Percentiles rank a stretch among this genome's conserved stretches.
Evolutionary conservation across 2,329 filamentous ascomycete species (phyloP).

Genomic region (Hyphodiscus sp.): DNA sequence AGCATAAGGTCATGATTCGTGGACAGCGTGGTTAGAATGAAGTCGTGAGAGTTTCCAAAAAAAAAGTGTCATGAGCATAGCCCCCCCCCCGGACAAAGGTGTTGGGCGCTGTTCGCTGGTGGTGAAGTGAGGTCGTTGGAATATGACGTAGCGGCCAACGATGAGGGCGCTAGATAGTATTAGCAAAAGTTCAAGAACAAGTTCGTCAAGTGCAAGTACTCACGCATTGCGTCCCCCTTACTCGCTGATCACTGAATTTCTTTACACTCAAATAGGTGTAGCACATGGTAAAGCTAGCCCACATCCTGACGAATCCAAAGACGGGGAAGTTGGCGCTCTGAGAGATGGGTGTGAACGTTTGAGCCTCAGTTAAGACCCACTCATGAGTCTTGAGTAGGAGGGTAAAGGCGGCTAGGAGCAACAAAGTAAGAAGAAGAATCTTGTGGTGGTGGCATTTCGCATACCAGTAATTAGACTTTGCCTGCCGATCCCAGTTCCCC

Average conservation of each 20-base stretch:
- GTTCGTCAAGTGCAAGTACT: not conserved
- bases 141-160: conserved; percentile 5
- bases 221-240: conserved; percentile 1
- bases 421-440: not conserved
- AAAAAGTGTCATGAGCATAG: not conserved
- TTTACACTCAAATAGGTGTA: conserved; percentile 15
- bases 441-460: not conserved
- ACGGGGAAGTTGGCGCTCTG: conserved; percentile 9
- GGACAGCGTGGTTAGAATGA: not conserved
- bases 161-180: not conserved
- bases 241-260: conserved; percentile 4
- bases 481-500: not conserved
- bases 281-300: conserved; percentile 14
- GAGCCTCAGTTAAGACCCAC: conserved; percentile 5
- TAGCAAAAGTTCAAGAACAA: not conserved
- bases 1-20: not conserved
- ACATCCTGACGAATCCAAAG: conserved; percentile 19
- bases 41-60: not conserved
- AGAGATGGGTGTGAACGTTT: not conserved
- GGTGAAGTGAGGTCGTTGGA: not conserved
- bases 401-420: conserved; percentile 3
- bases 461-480: not conserved
- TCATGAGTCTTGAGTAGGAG: conserved; percentile 7
- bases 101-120: not conserved
- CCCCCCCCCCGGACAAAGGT: conserved; percentile 1